phyloP scores from a whole-genome alignment of 768 basidiomycete species.

The Xerocomellus amylosporus region DNA sequence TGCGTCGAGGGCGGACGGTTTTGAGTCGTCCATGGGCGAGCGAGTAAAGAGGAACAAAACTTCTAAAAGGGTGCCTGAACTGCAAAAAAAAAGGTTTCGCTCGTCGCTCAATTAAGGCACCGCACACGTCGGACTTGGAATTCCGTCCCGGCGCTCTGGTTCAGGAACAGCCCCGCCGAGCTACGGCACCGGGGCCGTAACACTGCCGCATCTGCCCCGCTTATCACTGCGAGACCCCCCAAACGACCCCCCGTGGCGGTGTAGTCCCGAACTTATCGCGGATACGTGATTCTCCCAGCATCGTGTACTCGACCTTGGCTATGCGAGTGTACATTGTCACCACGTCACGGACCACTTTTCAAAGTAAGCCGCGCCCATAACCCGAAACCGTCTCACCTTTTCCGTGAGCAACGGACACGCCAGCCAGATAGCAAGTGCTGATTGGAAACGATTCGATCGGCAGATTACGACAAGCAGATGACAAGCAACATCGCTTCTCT shows the following conservation, averaged over 20 bases:
- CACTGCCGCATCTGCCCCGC: constrained; percentile 17
- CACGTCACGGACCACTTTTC: not conserved
- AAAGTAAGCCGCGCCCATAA: constrained; percentile 5
- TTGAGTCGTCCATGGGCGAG: constrained; percentile 36
- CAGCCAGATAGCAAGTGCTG: not conserved
- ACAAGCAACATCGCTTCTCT: not conserved
- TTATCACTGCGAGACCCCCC: constrained; percentile 25
- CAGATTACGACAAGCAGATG: constrained; percentile 7
- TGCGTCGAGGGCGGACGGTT: constrained; percentile 28
- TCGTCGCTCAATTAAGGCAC: constrained; percentile 37
- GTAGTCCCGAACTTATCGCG: constrained; percentile 6
- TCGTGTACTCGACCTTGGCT: not conserved
- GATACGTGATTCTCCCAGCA: not conserved
- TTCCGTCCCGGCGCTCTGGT: constrained; percentile 16
- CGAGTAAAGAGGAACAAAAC: constrained; percentile 34
- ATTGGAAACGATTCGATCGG: not conserved
- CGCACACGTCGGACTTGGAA: constrained; percentile 34
- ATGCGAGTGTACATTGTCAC: constrained; percentile 2
- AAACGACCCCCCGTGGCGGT: constrained; percentile 15
- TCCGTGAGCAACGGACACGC: too few species aligned
- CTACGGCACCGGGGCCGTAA: constrained; percentile 35
- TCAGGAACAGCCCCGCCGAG: constrained; percentile 36
- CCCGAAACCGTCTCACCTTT: not conserved
- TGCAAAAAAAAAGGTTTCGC: constrained; percentile 22
- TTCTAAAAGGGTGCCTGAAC: constrained; percentile 37